Base-by-base conservation (phyloP, 371 early-diverging fungal species). In the Dinochytrium kinnereticum region DNA sequence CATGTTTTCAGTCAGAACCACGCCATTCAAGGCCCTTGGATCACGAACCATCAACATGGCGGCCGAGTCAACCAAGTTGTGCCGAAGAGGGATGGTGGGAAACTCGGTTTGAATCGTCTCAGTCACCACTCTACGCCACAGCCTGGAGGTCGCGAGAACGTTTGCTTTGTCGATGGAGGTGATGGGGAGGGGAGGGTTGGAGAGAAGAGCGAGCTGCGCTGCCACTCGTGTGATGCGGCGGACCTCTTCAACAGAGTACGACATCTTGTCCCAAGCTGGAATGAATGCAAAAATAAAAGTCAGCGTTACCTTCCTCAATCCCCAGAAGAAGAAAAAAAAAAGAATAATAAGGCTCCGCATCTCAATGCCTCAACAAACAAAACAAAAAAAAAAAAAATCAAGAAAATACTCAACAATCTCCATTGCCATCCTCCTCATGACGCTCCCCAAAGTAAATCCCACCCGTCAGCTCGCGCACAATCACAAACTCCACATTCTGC, bases 101-200 rank as follows among this genome's bases (percentile, higher is more conserved):
- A 91, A 98, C 76, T 97, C 96, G 69, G 85, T 88, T 44, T 86
- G 84, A 57, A 98, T 81, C 21, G 92, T 93, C 55, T 95, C 94
- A 1, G 94, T 93, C 30, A 96, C 97, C 24, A 92, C 91, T 70
- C 89, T 88, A 76, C 97, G 91, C 97, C 98, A 98, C 76, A 97
- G 90, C 76, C 98, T 92, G 24, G 98, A 97, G 0, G 97, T 94
- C 50, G 98, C 98, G 77, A 97, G 87, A 13, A 98, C 98, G 81
- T 98, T 98, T 71, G 98, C 98, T 85, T 98, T 98, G 86, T 98
- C 98, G 70, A 98, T 92, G 39, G 95, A 95, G 78, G 95, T 96
- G 70, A 97, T 92, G 61, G 92, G 90, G 72, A 89, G 88, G 30
- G 91, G 91, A 37, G 96, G 97, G 69, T 85, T 88, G 50, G 91